Evolutionary conservation across 495 filamentous ascomycete genomes (phyloP).

Genomic region (Aspergillus conjunctus): DNA sequence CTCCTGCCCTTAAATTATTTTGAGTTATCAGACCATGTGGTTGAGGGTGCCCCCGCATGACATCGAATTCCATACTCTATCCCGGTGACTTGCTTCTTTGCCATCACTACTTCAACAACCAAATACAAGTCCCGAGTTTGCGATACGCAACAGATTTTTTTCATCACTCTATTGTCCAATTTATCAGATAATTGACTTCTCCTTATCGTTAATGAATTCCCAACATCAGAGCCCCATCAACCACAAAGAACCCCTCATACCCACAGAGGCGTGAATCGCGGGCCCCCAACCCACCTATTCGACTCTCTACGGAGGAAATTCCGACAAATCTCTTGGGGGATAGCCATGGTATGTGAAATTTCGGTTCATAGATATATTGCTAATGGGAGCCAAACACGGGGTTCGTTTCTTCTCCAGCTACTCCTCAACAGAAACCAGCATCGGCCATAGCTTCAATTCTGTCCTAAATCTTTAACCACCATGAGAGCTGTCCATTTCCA

Average conservation of each 20-base stretch:
- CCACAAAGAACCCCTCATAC: neutral
- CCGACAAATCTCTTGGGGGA: slow-evolving; percentile 15
- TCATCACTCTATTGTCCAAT: too few species aligned
- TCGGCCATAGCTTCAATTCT: neutral
- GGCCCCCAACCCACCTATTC: neutral
- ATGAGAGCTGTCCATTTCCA: slow-evolving; percentile 51
- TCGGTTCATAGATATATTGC: neutral
- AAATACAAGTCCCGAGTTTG: too few species aligned
- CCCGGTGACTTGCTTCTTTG: too few species aligned
- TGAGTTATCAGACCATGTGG: too few species aligned
- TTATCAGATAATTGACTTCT: too few species aligned
- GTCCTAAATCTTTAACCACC: slow-evolving; percentile 6
- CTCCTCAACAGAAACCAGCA: too few species aligned
- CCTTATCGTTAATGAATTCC: neutral
- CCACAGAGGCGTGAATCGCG: slow-evolving; percentile 2
- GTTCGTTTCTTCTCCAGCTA: neutral
- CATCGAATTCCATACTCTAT: too few species aligned
- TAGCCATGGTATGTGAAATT: slow-evolving; percentile 5
- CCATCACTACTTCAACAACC: too few species aligned
- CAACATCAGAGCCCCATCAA: neutral
- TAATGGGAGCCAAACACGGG: too few species aligned
- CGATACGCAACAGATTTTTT: too few species aligned
- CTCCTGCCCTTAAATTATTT: too few species aligned
- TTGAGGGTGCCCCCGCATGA: too few species aligned
- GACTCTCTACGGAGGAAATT: slow-evolving; percentile 12